Percentiles rank a stretch among this genome's conserved stretches.
Conservation (phyloP, 306 rosid genomes). For the Datisca glomerata region DNA sequence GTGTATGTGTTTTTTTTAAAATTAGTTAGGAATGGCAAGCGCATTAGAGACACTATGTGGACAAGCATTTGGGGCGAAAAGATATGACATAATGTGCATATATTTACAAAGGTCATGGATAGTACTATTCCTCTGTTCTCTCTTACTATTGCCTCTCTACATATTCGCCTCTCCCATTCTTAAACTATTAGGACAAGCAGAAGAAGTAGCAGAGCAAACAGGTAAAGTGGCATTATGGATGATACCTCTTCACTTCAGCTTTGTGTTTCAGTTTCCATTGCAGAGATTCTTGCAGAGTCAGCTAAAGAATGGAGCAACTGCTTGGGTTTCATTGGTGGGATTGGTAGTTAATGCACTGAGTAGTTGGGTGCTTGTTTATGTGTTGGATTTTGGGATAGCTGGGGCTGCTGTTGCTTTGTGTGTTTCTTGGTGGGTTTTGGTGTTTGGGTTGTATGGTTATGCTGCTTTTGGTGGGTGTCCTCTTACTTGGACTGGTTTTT, state of each 20-base stretch:
- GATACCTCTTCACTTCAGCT: slow-evolving; percentile 25
- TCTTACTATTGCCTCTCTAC: slow-evolving; percentile 15
- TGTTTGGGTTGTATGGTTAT: slow-evolving; percentile 17
- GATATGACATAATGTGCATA: slow-evolving; percentile 21
- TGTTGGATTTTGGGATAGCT: slow-evolving; percentile 33
- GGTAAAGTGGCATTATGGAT: slow-evolving; percentile 21
- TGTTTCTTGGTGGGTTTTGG: slow-evolving; percentile 36
- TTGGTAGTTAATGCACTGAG: slow-evolving; percentile 19
- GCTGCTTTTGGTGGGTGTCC: slow-evolving; percentile 41
- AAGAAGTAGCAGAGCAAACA: slow-evolving; percentile 21
- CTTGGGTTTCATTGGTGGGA: slow-evolving; percentile 31
- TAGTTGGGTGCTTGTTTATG: slow-evolving; percentile 27
- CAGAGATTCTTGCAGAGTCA: slow-evolving; percentile 29
- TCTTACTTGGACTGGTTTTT: slow-evolving; percentile 39
- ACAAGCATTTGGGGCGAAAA: slow-evolving; percentile 32
- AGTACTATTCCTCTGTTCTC: slow-evolving; percentile 14
- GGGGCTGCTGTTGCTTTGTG: slow-evolving; percentile 37
- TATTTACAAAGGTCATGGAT: slow-evolving; percentile 33
- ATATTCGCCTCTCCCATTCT: slow-evolving; percentile 22
- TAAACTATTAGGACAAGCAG: slow-evolving; percentile 20
- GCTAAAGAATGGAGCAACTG: slow-evolving; percentile 21
- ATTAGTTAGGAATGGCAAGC: slow-evolving; percentile 38
- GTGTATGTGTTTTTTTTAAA: no score
- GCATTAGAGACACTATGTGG: slow-evolving; percentile 34
- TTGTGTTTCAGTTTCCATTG: slow-evolving; percentile 20